Base-by-base conservation (phyloP, 2,329 filamentous ascomycete genomes). In the Fusarium sp. region DNA sequence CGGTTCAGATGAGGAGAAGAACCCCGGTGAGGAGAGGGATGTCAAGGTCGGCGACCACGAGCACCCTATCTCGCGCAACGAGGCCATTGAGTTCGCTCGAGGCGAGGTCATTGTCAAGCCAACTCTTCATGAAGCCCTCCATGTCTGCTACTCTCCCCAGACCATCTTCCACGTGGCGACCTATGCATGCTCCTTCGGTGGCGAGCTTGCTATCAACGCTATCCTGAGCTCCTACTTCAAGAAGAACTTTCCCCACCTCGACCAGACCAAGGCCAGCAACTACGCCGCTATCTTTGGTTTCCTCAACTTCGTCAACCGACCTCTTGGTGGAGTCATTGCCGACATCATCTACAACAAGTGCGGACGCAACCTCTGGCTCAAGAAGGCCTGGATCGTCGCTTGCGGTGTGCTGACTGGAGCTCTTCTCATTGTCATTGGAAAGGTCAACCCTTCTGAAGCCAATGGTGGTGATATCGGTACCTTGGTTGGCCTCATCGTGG, bases 271-370 rank as follows among this genome's bases (percentile, higher is more conserved):
- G 20, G 86, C 89, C 0, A 86, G 89, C 71, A 87, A 88, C 80
- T 90, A 91, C 87, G 92, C 92, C 20, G 81, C 92, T 73, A 93
- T 93, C 86, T 94, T 94, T 80, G 93, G 92, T 33, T 90, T 94
- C 62, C 87, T 94, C 74, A 94, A 94, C 84, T 82, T 93, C 60
- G 80, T 91, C 61, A 91, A 89, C 44, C 87, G 93, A 3, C 92
- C 93, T 0, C 81, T 91, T 0, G 92, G 92, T 54, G 92, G 93
- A 56, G 83, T 87, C 26, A 73, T 88, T 28, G 82, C 86, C 14
- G 90, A 91, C 76, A 38, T 85, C 5, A 79, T 89, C 10, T 89
- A 88, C 81, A 82, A 80, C 68, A 64, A 68, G 38, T 79, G 77
- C 69, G 73, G 82, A 55, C 77, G 76, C n/a, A 81, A 72, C 47